Evolutionary conservation across 2,329 filamentous ascomycete genomes (phyloP), one percentile per base, ranked within the genome.

Genomic region (Sclerotinia spermophila): DNA sequence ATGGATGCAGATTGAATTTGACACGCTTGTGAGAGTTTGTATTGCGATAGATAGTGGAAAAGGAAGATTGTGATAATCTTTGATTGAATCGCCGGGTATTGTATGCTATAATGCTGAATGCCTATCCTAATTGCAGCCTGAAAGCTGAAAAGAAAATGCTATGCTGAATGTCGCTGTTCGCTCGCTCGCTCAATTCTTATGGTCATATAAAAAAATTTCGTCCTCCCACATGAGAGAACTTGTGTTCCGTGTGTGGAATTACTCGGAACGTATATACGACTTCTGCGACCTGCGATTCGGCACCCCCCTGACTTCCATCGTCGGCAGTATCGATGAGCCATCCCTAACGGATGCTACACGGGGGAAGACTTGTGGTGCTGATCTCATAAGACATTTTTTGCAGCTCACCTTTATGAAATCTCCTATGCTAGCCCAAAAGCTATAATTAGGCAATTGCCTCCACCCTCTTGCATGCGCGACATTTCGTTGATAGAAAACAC

Each of bases 381-480:
- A 73, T 67, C 76, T 73, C 72, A 72, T 71, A 70, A 76, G 56
- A 74, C 77, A 77, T 67, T 75, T 78, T 71, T 75, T 73, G 72
- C 73, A 76, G 77, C 77, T 84, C 87, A 96, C 95, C 85, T 87
- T 91, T 77, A 97, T 82, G 80, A 97, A 97, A 76, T 86, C 89
- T 82, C 92, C 90, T 73, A 97, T 92, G 69, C 93, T 91, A 42
- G 93, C 90, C 96, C 96, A 99, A 76, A 97, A 87, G 76, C 88
- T 89, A 83, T 96, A 97, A 82, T 99, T 98, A 68, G 96, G 96
- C 76, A 97, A 83, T 81, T 99, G 96, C 76, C 92, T 89, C 96
- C 95, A 98, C 62, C 96, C 96, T 73, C 96, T 87, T 76, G 97
- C 94, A 80, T 99, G 93, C 82, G 94, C 91, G 71, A 99, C 94